Evolutionary conservation across 129 eudicot species (phyloP), one percentile per base, ranked within the genome.

Genomic region (Pseudognaphalium luteoalbum): DNA sequence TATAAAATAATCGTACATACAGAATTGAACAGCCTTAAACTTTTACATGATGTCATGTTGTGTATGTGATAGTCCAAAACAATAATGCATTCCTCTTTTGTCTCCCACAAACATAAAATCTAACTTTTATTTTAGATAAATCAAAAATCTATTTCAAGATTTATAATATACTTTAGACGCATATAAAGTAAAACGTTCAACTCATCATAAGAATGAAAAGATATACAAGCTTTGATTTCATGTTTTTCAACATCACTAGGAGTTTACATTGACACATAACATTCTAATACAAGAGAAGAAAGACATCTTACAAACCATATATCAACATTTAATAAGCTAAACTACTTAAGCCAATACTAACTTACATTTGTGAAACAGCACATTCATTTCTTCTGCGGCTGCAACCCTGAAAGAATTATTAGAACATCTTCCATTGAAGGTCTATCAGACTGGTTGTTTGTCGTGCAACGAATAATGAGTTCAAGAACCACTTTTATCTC

Each of bases 371-470:
- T 72, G 3, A 73, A 78, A 71, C 58, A 52, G 7, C 14, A 54
- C 61, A 61, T 30, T 70, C 59, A 79, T 76, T 70, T 66, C 65
- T 72, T 66, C 66, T 37, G 79, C 12, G 87, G 44, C 34, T 88
- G 80, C 70, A 83, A 76, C 19, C 86, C 87, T 0, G 86, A 84
- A 19, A 94, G 73, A 80, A 91, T 80, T 78, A 87, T 87, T 64
- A 91, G 58, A 72, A 75, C 97, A 25, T 87, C 89, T 68, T 88
- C 87, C 92, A 91, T 89, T 22, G 96, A 82, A 20, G 95, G 92
- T 73, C 92, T 85, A 25, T 89, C 91, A 0, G 90, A 73, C 15
- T 85, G 78, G 61, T 87, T 86, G 81, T 81, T 85, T 30, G 84
- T 68, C 15, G 86, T 89, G 83, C 99, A 94, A 14, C 78, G 87